A percentile compares a stretch with the other conserved stretches of the same genome.
Conservation (phyloP, 768 basidiomycete genomes). For the Chalciporus chontae region DNA sequence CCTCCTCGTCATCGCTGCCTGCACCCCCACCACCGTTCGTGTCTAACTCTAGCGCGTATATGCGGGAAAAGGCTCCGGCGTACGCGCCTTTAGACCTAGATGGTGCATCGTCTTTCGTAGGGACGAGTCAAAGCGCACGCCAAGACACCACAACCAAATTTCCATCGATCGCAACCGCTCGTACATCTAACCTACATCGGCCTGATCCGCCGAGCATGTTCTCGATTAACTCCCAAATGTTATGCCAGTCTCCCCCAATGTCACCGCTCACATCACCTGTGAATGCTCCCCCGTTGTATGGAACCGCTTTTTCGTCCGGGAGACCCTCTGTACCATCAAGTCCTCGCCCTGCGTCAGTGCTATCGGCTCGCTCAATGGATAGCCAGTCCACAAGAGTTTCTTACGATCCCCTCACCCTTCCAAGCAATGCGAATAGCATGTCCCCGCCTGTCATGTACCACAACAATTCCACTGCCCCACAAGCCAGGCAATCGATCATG, state of each 20-base stretch:
- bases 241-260: not conserved
- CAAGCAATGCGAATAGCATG: too few relatives aligned
- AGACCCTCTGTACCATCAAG: not conserved
- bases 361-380: not conserved
- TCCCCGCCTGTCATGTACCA: too few relatives aligned
- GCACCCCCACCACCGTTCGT: not conserved
- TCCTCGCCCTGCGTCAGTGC: not conserved
- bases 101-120: not conserved
- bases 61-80: not conserved
- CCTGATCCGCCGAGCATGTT: not conserved
- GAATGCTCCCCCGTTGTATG: not conserved
- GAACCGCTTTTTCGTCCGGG: not conserved
- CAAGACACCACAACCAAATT: not conserved
- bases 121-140: not conserved
- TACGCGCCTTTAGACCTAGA: not conserved
- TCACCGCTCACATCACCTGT: not conserved
- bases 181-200: not conserved
- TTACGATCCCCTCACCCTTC: too few relatives aligned
- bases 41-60: not conserved
- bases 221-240: not conserved
- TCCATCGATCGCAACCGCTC: not conserved
- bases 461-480: conserved; percentile 7
- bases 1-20: not conserved
- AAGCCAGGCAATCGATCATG: not conserved
- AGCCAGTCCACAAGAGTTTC: not conserved